Evolutionary conservation across 108 stramenopile species (phyloP).

Genomic region (Cyclostephanos invisitatus): DNA sequence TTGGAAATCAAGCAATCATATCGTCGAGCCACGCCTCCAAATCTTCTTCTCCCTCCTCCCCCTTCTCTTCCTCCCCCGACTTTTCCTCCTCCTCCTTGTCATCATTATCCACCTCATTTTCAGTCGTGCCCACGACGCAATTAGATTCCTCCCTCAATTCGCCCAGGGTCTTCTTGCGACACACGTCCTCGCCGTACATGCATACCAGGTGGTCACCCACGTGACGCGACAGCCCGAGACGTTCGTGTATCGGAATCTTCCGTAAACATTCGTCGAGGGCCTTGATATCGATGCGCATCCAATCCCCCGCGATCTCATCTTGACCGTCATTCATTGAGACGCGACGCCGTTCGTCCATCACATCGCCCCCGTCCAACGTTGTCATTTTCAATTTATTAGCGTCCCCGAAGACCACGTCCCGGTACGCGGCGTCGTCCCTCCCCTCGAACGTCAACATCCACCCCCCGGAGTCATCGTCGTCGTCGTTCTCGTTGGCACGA

Average conservation of each 20-base stretch:
- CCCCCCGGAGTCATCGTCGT: conserved; percentile 13
- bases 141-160: conserved; percentile 32
- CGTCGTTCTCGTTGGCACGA: conserved; percentile 14
- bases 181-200: neutral
- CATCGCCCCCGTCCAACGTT: neutral
- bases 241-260: conserved; percentile 27
- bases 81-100: neutral
- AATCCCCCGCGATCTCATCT: conserved; percentile 13
- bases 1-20: conserved; percentile 24
- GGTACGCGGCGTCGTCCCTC: conserved; percentile 4
- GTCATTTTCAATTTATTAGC: neutral
- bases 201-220: conserved; percentile 17
- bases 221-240: conserved; percentile 23
- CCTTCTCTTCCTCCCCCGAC: conserved; percentile 5
- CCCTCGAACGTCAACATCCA: neutral
- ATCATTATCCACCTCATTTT: neutral
- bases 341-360: neutral
- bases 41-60: conserved; percentile 30
- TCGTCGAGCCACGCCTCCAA: conserved; percentile 41
- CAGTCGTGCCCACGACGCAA: neutral
- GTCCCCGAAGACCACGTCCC: conserved; percentile 6
- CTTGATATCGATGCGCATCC: conserved; percentile 16
- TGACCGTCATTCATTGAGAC: neutral
- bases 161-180: conserved; percentile 29
- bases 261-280: conserved; percentile 19